Evolutionary conservation across 2,329 filamentous ascomycete species (phyloP), one percentile per base, ranked within the genome.

Genomic region (Phialophora chinensis): DNA sequence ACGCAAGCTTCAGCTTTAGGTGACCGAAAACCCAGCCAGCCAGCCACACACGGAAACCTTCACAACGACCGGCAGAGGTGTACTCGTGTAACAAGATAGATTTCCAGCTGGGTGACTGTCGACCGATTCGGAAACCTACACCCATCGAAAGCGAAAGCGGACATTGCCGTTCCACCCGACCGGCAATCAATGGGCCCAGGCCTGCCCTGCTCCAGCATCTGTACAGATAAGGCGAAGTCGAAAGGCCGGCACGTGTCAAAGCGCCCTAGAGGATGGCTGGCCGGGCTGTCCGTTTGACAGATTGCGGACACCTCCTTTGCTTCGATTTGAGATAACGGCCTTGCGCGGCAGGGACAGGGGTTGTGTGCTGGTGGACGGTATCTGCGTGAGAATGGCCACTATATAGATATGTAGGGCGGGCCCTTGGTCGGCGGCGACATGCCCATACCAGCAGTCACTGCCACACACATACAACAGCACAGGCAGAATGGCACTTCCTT

Each of bases 161-260:
- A 60, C 38, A 60, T 60, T 60, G 23, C 57, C 57, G 57, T 60
- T 6, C 8, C 42, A 8, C 5, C 27, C 10, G 23, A 14, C 29
- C 17, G 27, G 42, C 42, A 29, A 60, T 60, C n/a, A n/a, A 60
- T 31, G 35, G 14, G 12, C 38, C 42, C 42, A 60, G 57, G 38
- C 42, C 47, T 25, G 56, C 47, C 57, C 2, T 25, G 14, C 31
- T 29, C 31, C 42, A 60, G 42, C 4, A 33, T 7, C 1, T 47
- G 35, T 60, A 17, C 42, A 60, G 57, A 60, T 60, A 60, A 60
- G 42, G 44, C 57, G n/a, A 35, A 60, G 23, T 47, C 57, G 20
- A 50, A 50, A 8, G 14, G 10, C 33, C 57, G n/a, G 44, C 23
- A 33, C 27, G 27, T 20, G 20, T 7, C 27, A 20, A 33, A 23